Base-by-base conservation (phyloP, 2,329 filamentous ascomycete species). In the Aureobasidium sp. region DNA sequence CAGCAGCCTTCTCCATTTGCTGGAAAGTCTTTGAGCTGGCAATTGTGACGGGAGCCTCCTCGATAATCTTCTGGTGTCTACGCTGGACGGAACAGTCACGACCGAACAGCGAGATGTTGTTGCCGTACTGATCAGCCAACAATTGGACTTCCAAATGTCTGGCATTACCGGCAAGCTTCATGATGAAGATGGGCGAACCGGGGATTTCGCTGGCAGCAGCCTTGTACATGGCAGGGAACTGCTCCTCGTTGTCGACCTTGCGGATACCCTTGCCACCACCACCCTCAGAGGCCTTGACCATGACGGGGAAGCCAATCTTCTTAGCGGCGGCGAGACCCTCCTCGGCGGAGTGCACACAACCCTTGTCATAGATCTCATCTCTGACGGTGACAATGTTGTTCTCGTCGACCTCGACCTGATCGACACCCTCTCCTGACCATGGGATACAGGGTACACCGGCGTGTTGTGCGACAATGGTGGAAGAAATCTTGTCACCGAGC, bases 211-310 rank as follows among this genome's bases (percentile, higher is more conserved):
- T 96, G 5, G 94, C 92, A 26, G 95, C 94, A 50, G 93, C 94
- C 77, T 95, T 94, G 83, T 97, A 99, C 50, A 97, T 82, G 69
- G 83, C 81, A 73, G 88, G 83, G 71, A 99, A 99, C 66, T 89
- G 87, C 46, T 93, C 88, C 74, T 96, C 92, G 65, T 82, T 82
- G 65, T 90, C 82, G 68, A 94, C 94, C 80, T 97, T 97, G 74
- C 95, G 91, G 74, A 99, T 99, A 83, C 94, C 94, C 82, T 99
- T 99, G 74, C 94, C 94, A 79, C 94, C 94, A 80, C 94, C 94
- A 79, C 94, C 94, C 81, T 99, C 94, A 2, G 94, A 97, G n/a
- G 94, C 94, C 82, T 99, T 99, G 76, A 99, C 91, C 94, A 99
- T 99, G 81, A 99, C 89, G 17, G 94, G 94, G 81, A 99, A 99